Percentiles rank a stretch among this genome's conserved stretches.
phyloP scores from a whole-genome alignment of 179 eudicot species.

The Carnegiea gigantea region DNA sequence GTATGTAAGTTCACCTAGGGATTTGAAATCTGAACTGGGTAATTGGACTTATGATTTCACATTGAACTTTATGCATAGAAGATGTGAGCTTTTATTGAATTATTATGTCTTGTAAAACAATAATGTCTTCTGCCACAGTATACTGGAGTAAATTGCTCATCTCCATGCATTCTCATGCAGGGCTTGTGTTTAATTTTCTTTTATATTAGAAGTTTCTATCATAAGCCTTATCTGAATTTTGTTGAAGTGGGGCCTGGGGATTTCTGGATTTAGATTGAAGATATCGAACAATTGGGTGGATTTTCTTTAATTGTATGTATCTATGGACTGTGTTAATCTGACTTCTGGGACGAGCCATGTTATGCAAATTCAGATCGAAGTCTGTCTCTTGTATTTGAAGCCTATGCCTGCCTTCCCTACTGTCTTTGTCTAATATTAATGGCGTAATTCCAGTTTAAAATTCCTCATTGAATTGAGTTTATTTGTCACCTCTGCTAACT shows the following conservation, averaged over 20 bases:
- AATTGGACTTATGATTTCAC: neutral
- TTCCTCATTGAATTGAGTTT: neutral
- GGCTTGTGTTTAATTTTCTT: neutral
- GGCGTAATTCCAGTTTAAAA: neutral
- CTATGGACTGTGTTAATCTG: neutral
- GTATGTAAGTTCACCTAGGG: neutral
- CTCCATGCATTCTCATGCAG: neutral
- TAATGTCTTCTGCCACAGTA: slow-evolving; percentile 9
- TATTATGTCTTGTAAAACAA: neutral
- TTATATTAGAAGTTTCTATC: neutral
- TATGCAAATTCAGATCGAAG: neutral
- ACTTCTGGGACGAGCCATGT: neutral
- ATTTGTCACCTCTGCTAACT: neutral
- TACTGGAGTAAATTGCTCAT: neutral
- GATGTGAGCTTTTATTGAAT: slow-evolving; percentile 13
- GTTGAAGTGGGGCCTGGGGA: neutral
- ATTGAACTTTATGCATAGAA: slow-evolving; percentile 7
- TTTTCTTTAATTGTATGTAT: neutral
- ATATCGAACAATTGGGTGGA: neutral
- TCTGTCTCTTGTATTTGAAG: neutral
- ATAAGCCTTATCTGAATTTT: neutral
- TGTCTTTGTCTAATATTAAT: neutral
- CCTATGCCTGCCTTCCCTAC: neutral
- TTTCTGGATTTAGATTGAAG: neutral
- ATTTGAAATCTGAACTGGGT: slow-evolving; percentile 6